These are phyloP conservation scores for Aspergillus steynii DNA, from an alignment of 495 filamentous ascomycete species.

Conservation along the genomic window DNA sequence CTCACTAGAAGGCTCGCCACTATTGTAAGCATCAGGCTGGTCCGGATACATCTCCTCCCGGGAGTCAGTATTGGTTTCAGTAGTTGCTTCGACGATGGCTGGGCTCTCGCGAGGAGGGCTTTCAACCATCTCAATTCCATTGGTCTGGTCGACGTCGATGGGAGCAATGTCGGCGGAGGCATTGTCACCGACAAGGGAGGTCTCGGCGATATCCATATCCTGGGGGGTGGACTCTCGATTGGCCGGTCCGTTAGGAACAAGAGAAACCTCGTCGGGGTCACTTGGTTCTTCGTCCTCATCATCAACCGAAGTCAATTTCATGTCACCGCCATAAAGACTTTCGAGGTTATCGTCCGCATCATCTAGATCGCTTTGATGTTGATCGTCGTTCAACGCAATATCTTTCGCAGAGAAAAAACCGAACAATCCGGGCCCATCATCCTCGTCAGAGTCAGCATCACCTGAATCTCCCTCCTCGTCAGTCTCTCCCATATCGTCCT, in stretches of 20 bases:
- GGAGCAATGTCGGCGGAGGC: conserved; percentile 16
- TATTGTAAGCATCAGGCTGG: conserved; percentile 27
- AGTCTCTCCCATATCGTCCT: conserved; percentile 74
- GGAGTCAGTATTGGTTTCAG: conserved; percentile 2
- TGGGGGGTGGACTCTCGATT: conserved; percentile 8
- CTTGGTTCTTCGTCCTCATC: conserved; percentile 30
- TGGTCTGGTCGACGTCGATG: conserved; percentile 7
- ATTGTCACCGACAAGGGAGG: conserved; percentile 15
- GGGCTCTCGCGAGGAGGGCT: conserved; percentile 11
- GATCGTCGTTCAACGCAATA: conserved; percentile 21
- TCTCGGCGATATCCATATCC: conserved; percentile 4
- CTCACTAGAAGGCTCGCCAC: conserved; percentile 42
- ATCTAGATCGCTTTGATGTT: conserved; percentile 36
- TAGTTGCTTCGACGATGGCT: not conserved
- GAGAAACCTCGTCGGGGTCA: conserved; percentile 48
- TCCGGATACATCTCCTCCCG: conserved; percentile 15
- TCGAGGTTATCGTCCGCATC: conserved; percentile 26
- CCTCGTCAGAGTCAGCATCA: conserved; percentile 50
- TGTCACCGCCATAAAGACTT: conserved; percentile 26
- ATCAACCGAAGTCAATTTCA: conserved; percentile 20
- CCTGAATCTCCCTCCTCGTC: conserved; percentile 47
- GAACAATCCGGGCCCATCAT: conserved; percentile 61
- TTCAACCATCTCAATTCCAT: conserved; percentile 7
- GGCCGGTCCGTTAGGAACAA: conserved; percentile 43
- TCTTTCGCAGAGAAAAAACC: conserved; percentile 63